phyloP scores from a whole-genome alignment of 176 grass and related monocot genomes.

The Oryza nivara region DNA sequence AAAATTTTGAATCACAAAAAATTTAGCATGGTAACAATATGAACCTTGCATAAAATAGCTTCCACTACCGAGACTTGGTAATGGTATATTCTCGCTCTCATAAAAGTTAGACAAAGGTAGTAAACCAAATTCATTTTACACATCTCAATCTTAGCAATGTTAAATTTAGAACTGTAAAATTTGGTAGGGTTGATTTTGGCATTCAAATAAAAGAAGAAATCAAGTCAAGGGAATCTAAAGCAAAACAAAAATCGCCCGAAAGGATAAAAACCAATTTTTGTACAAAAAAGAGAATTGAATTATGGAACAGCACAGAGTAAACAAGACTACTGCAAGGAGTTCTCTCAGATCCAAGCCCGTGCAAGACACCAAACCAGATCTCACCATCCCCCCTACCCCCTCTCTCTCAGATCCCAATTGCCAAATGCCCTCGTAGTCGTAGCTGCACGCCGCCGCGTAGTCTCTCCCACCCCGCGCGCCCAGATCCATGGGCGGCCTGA shows the following conservation, averaged over 20 bases:
- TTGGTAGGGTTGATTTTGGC: too few relatives aligned
- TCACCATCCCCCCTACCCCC: neutral
- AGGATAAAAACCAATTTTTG: neutral
- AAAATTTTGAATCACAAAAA: too few relatives aligned
- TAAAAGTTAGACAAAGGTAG: too few relatives aligned
- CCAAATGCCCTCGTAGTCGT: constrained; percentile 49
- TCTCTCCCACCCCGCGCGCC: neutral
- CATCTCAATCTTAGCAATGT: too few relatives aligned
- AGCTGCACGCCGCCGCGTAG: constrained; percentile 19
- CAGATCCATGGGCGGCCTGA: constrained; percentile 58
- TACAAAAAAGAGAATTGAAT: neutral
- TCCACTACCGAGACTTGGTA: too few relatives aligned
- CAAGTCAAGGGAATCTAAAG: neutral
- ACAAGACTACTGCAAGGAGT: neutral
- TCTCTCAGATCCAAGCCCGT: constrained; percentile 32
- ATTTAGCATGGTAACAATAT: too few relatives aligned
- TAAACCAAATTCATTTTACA: too few relatives aligned
- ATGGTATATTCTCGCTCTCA: too few relatives aligned
- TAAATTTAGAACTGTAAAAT: too few relatives aligned
- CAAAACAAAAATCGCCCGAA: neutral
- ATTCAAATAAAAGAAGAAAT: neutral
- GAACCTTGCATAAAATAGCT: too few relatives aligned
- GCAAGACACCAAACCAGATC: constrained; percentile 38
- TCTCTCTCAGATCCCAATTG: constrained; percentile 51
- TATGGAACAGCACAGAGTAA: neutral